Evolutionary conservation across 257 asterid genomes (phyloP).

Genomic region (Nyctanthes arbortristis): DNA sequence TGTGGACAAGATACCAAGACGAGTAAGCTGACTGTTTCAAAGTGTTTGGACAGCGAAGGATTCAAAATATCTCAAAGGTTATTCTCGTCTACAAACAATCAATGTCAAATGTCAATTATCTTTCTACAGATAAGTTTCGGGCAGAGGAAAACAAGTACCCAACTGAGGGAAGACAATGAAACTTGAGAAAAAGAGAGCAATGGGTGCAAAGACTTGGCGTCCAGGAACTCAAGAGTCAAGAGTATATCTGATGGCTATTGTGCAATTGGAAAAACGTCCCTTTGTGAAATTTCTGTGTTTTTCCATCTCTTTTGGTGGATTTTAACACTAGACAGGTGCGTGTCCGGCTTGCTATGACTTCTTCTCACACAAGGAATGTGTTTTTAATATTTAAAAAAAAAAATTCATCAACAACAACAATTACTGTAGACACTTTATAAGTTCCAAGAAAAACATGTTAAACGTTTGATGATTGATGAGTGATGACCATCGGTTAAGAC

Average conservation of each 20-base stretch:
- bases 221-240: too few species aligned
- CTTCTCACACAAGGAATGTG: too few species aligned
- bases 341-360: neutral
- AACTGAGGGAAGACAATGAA: neutral
- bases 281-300: neutral
- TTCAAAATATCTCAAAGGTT: slow-evolving; percentile 25
- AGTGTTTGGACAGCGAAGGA: slow-evolving; percentile 27
- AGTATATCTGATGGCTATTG: neutral
- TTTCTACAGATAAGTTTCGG: too few species aligned
- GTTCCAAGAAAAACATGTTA: too few species aligned
- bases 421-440: too few species aligned
- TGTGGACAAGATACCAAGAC: neutral
- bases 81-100: slow-evolving; percentile 18
- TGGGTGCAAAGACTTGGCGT: neutral
- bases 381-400: too few species aligned
- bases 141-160: neutral
- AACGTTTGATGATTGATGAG: too few species aligned
- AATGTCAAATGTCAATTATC: too few species aligned
- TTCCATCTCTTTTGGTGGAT: neutral
- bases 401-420: too few species aligned
- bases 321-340: neutral
- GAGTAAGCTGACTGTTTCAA: slow-evolving; percentile 24
- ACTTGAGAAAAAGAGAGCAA: too few species aligned
- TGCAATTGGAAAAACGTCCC: too few species aligned
- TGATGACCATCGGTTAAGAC: too few species aligned